phyloP scores from a whole-genome alignment of 1,284 basidiomycete genomes.

The Ganoderma resinaceum region DNA sequence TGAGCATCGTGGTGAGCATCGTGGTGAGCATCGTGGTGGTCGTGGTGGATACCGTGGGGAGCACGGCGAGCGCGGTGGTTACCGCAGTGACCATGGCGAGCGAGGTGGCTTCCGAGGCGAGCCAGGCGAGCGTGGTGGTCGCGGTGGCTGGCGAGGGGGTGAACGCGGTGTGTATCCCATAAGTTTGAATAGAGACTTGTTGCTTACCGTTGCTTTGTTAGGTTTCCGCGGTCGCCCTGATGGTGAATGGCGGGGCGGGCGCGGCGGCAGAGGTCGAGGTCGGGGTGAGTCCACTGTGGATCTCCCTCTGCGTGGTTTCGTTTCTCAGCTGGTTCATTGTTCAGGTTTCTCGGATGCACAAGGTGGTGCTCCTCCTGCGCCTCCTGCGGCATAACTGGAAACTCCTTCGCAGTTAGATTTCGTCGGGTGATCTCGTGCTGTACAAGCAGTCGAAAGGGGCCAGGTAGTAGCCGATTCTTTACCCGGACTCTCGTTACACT shows the following conservation, averaged over 20 bases:
- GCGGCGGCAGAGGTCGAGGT: slow-evolving; percentile 54
- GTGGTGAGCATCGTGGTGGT: slow-evolving; percentile 33
- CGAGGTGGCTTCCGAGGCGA: slow-evolving; percentile 46
- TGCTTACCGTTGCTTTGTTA: slow-evolving; percentile 26
- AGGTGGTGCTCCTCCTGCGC: slow-evolving; percentile 26
- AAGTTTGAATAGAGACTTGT: neutral
- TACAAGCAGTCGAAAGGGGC: slow-evolving; percentile 15
- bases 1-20: slow-evolving; percentile 29
- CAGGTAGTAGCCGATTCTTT: slow-evolving; percentile 13
- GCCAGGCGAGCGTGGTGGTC: slow-evolving; percentile 35
- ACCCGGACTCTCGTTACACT: slow-evolving; percentile 21
- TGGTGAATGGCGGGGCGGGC: slow-evolving; percentile 49
- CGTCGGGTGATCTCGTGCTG: neutral
- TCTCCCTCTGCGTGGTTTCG: neutral
- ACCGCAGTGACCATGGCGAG: slow-evolving; percentile 32
- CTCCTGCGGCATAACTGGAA: slow-evolving; percentile 26
- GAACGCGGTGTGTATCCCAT: slow-evolving; percentile 36
- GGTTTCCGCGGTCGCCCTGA: slow-evolving; percentile 45
- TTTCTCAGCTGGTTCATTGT: neutral
- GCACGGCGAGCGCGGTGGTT: slow-evolving; percentile 14
- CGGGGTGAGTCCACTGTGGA: slow-evolving; percentile 35
- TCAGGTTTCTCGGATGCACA: slow-evolving; percentile 30
- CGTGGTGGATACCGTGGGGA: slow-evolving; percentile 25
- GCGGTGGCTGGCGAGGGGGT: slow-evolving; percentile 31
- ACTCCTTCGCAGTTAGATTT: neutral